Evolutionary conservation across 2,329 filamentous ascomycete genomes (phyloP).

Genomic region (Allantophomopsis lycopodina): DNA sequence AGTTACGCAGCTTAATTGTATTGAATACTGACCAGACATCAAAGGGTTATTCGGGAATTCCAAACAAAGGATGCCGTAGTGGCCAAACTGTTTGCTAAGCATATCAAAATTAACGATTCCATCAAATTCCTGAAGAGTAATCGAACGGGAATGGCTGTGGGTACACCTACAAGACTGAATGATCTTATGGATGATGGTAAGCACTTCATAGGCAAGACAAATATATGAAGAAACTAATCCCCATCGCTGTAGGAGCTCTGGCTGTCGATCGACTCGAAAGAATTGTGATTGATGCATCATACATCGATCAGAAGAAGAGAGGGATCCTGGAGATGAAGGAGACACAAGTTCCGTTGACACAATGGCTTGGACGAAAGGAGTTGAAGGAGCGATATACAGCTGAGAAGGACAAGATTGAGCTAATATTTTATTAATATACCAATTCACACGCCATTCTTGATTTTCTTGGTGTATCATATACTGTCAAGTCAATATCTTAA

Average conservation of each 20-base stretch:
- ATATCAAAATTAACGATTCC: conserved; percentile 88
- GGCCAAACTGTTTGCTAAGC: conserved; percentile 92
- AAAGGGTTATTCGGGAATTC: conserved; percentile 60
- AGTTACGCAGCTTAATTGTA: not conserved
- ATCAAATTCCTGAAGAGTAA: conserved; percentile 56
- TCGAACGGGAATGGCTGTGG: conserved; percentile 76
- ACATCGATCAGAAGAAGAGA: conserved; percentile 89
- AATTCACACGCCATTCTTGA: too few species aligned
- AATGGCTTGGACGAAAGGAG: conserved; percentile 56
- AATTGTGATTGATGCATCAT: conserved; percentile 79
- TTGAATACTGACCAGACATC: conserved; percentile 7
- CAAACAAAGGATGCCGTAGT: conserved; percentile 67
- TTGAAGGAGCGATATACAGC: conserved; percentile 55
- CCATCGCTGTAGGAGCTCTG: conserved; percentile 40
- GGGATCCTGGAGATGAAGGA: conserved; percentile 94
- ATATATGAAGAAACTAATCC: too few species aligned
- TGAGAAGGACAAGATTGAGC: conserved; percentile 39
- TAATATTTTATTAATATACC: conserved; percentile 59
- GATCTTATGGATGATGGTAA: conserved; percentile 73
- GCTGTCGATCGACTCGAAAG: conserved; percentile 59
- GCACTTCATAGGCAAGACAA: conserved; percentile 9
- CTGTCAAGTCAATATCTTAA: too few species aligned
- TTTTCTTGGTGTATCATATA: too few species aligned
- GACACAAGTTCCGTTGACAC: conserved; percentile 66
- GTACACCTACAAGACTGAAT: conserved; percentile 71